Base-by-base conservation (phyloP, 768 basidiomycete genomes). In the Tricholoma sp. region DNA sequence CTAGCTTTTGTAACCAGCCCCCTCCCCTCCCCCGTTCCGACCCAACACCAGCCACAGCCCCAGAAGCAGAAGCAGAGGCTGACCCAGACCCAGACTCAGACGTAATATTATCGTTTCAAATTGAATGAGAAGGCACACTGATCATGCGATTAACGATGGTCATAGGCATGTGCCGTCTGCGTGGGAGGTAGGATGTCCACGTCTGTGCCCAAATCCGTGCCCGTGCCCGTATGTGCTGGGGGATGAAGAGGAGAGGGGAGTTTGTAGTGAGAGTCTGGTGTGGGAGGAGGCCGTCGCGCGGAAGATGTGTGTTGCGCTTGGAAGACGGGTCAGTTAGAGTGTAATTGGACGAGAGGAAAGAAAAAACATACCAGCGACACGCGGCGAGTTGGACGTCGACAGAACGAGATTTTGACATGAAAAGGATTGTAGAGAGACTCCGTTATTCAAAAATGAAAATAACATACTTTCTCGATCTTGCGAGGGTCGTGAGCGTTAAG, bases 311-410 rank as follows among this genome's bases (percentile, higher is more conserved):
- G 86, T 83, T 6, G 82, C 80, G 49, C 88, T 89, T 59, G 12
- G 24, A 19, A 9, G 32, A 16, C 39, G 46, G 59, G 35, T 41
- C 7, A 50, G 49, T 32, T n/a, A 22, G n/a, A 39, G 3, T 27
- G 49, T 52, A 19, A 49, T 43, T 45, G 21, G 29, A 27, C n/a
- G 21, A 19, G 39, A 59, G 29, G 16, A 4, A 14, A 27, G 14
- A 37, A 16, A 22, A 27, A 47, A 49, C 74, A 49, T 65, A 88
- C 88, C 88, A 90, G 14, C 88, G 65, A 62, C 84, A 83, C 0
- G 88, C 87, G 1, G 87, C 83, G 1, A 91, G 69, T 59, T 90
- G 88, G 9, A 87, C 79, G 18, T 87, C 84, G 0, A 76, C 67
- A 3, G 74, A 71, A 1, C 86, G 78, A 11, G 83, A 82, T 65